Percentiles rank a stretch among this genome's conserved stretches.
These are phyloP conservation scores for Naegleria fowleri DNA, from an alignment of 208 protist genomes.

Conservation along the genomic window DNA sequence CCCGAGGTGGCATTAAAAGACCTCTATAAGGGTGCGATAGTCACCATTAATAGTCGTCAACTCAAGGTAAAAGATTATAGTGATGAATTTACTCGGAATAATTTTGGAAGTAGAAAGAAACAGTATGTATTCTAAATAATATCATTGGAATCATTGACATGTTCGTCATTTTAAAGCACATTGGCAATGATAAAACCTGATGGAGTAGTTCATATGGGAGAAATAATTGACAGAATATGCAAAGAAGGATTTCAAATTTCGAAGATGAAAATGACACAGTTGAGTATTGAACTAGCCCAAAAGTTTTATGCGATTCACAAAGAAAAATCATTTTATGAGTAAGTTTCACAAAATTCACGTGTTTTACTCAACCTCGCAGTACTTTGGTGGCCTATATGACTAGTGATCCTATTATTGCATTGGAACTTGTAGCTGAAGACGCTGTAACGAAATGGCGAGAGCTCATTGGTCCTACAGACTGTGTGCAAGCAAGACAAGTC, in stretches of 20 bases:
- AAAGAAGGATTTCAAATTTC: conserved; percentile 37
- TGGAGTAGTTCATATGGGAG: conserved; percentile 36
- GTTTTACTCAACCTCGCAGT: background rate
- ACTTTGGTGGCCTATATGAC: conserved; percentile 30
- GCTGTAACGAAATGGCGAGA: conserved; percentile 33
- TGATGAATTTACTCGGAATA: conserved; percentile 72
- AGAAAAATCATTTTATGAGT: conserved; percentile 19
- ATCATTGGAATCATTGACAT: background rate
- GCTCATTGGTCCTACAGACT: conserved; percentile 41
- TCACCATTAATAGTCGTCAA: conserved; percentile 81
- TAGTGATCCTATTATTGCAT: conserved; percentile 19
- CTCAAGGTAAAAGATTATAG: conserved; percentile 80
- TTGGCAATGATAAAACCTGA: conserved; percentile 42
- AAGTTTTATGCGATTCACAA: conserved; percentile 33
- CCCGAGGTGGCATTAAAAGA: conserved; percentile 64
- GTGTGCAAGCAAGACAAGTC: conserved; percentile 18
- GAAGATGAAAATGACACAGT: conserved; percentile 41
- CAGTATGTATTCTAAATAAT: conserved; percentile 44
- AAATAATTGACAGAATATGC: conserved; percentile 35
- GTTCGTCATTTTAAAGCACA: background rate
- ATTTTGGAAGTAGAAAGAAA: conserved; percentile 57
- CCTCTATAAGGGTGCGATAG: conserved; percentile 77
- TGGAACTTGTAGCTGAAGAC: conserved; percentile 28
- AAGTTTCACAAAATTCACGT: background rate
- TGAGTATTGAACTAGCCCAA: conserved; percentile 26